Conservation (phyloP, 2,329 filamentous ascomycete species). For the Fusarium dimerum region DNA sequence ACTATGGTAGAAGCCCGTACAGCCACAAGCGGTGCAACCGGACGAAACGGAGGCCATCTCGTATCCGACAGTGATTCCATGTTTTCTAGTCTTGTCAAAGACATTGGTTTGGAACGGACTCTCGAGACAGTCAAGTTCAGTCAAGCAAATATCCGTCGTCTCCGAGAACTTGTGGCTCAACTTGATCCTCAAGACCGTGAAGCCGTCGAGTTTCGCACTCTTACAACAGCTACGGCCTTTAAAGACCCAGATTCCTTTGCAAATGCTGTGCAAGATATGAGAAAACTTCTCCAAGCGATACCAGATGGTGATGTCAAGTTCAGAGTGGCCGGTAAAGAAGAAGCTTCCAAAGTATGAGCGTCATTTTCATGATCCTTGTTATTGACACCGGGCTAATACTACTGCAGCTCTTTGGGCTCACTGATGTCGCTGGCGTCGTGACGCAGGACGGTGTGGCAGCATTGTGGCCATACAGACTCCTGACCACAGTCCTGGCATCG, state of each 20-base stretch:
- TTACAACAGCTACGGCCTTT: conserved; percentile 10
- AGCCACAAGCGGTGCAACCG: conserved; percentile 31
- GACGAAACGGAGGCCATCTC: conserved; percentile 33
- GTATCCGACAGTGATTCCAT: conserved; percentile 39
- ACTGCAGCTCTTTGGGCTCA: conserved; percentile 5
- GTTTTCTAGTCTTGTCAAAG: conserved; percentile 34
- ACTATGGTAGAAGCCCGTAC: conserved; percentile 31
- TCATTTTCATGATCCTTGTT: no score
- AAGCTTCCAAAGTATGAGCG: conserved; percentile 16
- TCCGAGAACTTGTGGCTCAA: conserved; percentile 9
- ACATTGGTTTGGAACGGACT: conserved; percentile 37
- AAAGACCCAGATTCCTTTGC: conserved; percentile 8
- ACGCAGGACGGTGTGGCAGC: conserved; percentile 44
- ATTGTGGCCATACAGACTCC: conserved; percentile 50
- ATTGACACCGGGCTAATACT: no score
- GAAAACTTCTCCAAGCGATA: conserved; percentile 5
- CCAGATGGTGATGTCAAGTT: conserved; percentile 12
- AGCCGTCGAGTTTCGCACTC: conserved; percentile 10
- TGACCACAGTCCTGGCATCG: conserved; percentile 41
- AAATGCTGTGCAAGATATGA: conserved; percentile 1
- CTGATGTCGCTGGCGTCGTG: conserved; percentile 30
- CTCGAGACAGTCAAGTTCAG: conserved; percentile 45
- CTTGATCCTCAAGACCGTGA: conserved; percentile 3
- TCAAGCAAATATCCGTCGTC: conserved; percentile 15
- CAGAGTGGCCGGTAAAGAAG: conserved; percentile 1